Evolutionary conservation across 129 eudicot species (phyloP), one percentile per base, ranked within the genome.

Genomic region (Lactuca sativa): DNA sequence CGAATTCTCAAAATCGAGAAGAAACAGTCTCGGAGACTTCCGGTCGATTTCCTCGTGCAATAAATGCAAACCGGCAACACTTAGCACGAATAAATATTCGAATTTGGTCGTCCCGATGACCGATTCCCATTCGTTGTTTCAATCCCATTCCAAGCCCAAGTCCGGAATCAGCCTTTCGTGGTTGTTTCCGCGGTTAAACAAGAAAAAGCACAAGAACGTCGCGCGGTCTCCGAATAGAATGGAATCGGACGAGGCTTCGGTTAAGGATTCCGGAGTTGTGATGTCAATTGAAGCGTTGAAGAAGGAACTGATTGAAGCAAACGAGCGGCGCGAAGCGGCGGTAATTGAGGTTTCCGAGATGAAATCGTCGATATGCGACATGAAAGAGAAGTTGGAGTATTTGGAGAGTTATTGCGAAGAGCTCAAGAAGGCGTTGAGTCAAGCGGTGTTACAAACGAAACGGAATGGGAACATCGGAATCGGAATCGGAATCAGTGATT

Each of bases 331-430:
- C 62, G 92, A 93, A 62, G 75, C 67, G 13, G 99, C 99, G 4
- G 44, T 93, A 65, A 11, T 16, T 31, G 95, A 93, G 56, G 97
- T 74, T 53, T 66, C 84, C 0, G 97, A 87, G 62, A 85, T 93
- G 95, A 87, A 71, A 70, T 85, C 95, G n/a, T 87, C 97, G 4
- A 55, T 93, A 2, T 90, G 90, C 3, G 90, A 80, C 65, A 72
- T 93, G 12, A 81, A 71, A 13, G 78, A 83, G 55, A 93, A 93
- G 64, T 43, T 93, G 60, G 90, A 83, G 86, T 65, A 83, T 72
- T 65, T 93, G 15, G 99, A 93, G 74, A 80, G 36, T 6, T 90
- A 93, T 38, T 93, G 99, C 47, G 95, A 93, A 67, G 99, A 90
- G 51, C 82, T 93, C 0, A 90, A 90, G 81, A 83, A 80, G 37